Percentiles rank a stretch among this genome's conserved stretches.
Evolutionary conservation across 306 rosid species (phyloP).

Genomic region (Spatholobus suberectus): DNA sequence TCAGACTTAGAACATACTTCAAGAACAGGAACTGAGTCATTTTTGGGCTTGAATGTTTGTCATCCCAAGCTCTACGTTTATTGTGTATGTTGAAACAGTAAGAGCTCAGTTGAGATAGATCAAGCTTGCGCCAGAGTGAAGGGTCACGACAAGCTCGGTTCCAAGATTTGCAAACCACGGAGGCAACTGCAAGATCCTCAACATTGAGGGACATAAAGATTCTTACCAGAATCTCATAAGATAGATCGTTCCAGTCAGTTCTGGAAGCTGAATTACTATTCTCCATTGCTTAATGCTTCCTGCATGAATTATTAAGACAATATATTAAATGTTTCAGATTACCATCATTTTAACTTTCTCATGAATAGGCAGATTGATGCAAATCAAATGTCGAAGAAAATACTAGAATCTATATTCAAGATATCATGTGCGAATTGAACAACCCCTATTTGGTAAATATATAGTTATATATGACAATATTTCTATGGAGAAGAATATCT

Average conservation of each 20-base stretch:
- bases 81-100: not conserved
- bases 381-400: not conserved
- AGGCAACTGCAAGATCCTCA: slow-evolving; percentile 24
- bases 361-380: not conserved
- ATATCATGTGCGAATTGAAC: no score
- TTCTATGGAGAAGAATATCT: no score
- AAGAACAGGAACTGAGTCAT: slow-evolving; percentile 29
- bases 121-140: slow-evolving; percentile 27
- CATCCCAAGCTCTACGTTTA: not conserved
- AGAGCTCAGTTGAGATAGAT: not conserved
- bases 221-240: not conserved
- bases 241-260: not conserved
- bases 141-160: slow-evolving; percentile 14
- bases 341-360: not conserved
- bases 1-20: slow-evolving; percentile 16
- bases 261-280: not conserved
- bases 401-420: no score
- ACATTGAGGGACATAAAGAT: slow-evolving; percentile 37
- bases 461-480: no score
- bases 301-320: not conserved
- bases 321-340: not conserved
- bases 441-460: no score
- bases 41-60: not conserved
- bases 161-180: slow-evolving; percentile 34
- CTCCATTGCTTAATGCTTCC: not conserved